These are phyloP conservation scores for Fusarium pseudoanthophilum DNA, from an alignment of 2,329 filamentous ascomycete species.

Conservation along the genomic window DNA sequence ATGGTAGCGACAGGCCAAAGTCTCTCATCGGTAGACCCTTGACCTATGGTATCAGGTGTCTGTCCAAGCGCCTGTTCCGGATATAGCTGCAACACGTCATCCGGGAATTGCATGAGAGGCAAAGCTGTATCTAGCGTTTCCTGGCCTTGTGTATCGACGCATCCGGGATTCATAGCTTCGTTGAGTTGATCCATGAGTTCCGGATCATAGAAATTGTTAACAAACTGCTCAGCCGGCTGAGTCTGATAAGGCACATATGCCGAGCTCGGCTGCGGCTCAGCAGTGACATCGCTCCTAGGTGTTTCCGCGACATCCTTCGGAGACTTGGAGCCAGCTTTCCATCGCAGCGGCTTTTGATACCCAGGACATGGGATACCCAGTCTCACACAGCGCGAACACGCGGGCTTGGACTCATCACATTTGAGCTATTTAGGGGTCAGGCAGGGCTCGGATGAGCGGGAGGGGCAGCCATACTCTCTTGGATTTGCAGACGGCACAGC, in stretches of 20 bases:
- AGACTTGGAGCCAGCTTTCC: slow-evolving; percentile 26
- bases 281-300: slow-evolving; percentile 1
- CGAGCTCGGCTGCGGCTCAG: neutral
- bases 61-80: slow-evolving; percentile 14
- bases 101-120: slow-evolving; percentile 27
- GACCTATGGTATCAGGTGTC: slow-evolving; percentile 11
- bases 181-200: slow-evolving; percentile 27
- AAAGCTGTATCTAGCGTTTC: slow-evolving; percentile 14
- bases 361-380: slow-evolving; percentile 38
- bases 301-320: slow-evolving; percentile 7
- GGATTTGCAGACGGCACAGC: slow-evolving; percentile 39
- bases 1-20: slow-evolving; percentile 14
- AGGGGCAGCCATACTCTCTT: slow-evolving; percentile 27
- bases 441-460: neutral
- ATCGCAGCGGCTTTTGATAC: slow-evolving; percentile 35
- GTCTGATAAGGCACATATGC: slow-evolving; percentile 18
- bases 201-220: slow-evolving; percentile 14
- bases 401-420: slow-evolving; percentile 36
- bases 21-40: slow-evolving; percentile 25
- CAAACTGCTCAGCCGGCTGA: slow-evolving; percentile 10
- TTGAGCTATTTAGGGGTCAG: slow-evolving; percentile 32
- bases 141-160: neutral
- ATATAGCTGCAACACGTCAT: slow-evolving; percentile 17
- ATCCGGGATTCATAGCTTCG: slow-evolving; percentile 15
- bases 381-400: slow-evolving; percentile 37